Evolutionary conservation across 305 asterid species (phyloP), one percentile per base, ranked within the genome.

Genomic region (Fraxinus nigra): DNA sequence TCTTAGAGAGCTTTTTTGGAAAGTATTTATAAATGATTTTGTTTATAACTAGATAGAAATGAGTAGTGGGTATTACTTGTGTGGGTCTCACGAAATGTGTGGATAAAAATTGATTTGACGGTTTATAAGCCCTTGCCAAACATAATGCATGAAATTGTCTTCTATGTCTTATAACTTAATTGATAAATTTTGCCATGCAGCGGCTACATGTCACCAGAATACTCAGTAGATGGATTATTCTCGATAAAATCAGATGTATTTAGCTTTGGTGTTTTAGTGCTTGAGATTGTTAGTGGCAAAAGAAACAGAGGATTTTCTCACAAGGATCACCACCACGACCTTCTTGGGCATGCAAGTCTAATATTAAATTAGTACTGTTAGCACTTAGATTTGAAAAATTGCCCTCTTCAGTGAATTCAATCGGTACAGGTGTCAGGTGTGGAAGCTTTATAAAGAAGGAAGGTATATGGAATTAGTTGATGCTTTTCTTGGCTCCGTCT

Each of bases 291-390:
- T 3, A 24, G 20, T 67, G 18, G 37, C 73, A 28, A 67, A 67
- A 67, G 73, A 26, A 67, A 65, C 10, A 1, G 37, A 67, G 37
- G 37, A 67, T 65, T 28, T 28, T 10, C 73, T 67, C 73, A 67
- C 7, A 26, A 7, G 30, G 37, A 67, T 67, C 73, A 67, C 73
- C 73, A 28, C n/a, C 73, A 26, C 35, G 28, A 26, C 73, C 73
- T 67, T 67, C 73, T 67, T 28, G 73, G 37, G 4, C 73, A 67
- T 67, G 72, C 24, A 67, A 26, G 73, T 67, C 8, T 48, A 5
- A n/a, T 1, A 56, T 18, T 85, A 87, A 83, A 86, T 76, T 16
- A 75, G 84, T 28, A 28, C 76, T 38, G 7, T 76, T 22, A 67
- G 73, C 35, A 67, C 18, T 67, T 67, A 16, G 35, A 67, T 67